These are phyloP conservation scores for Lachancea lanzarotensis DNA, from an alignment of 805 yeast species.

Conservation along the genomic window DNA sequence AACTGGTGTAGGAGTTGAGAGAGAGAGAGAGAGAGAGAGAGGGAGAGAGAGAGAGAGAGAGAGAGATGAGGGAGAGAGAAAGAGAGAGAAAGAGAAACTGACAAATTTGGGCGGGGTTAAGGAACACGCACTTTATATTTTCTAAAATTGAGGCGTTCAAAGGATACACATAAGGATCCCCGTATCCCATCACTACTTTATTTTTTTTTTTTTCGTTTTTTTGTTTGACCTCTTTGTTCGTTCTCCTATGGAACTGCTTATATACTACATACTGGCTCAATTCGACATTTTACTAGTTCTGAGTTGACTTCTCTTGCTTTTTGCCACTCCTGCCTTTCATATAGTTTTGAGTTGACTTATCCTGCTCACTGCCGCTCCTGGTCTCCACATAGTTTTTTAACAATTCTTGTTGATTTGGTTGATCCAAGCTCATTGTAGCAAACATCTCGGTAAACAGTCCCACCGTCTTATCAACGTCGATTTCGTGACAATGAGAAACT, in stretches of 20 bases:
- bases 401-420: conserved; percentile 10
- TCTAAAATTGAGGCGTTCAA: too few relatives aligned
- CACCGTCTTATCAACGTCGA: conserved; percentile 19
- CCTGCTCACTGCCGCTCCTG: background rate
- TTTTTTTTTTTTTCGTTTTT: background rate
- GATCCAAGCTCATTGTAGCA: conserved; percentile 9
- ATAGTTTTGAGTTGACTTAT: background rate
- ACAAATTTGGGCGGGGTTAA: too few relatives aligned
- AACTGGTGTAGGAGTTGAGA: conserved; percentile 4
- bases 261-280: background rate
- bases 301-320: background rate
- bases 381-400: background rate
- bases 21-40: background rate
- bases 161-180: too few relatives aligned
- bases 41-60: background rate
- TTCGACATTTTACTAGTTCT: background rate
- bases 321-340: background rate
- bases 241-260: background rate
- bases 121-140: too few relatives aligned
- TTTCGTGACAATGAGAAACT: conserved; percentile 19
- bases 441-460: conserved; percentile 21
- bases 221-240: background rate
- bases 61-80: too few relatives aligned
- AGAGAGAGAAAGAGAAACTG: too few relatives aligned
- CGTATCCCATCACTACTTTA: too few relatives aligned